Base-by-base conservation (phyloP, 257 asterid species). In the Ballota nigra region DNA sequence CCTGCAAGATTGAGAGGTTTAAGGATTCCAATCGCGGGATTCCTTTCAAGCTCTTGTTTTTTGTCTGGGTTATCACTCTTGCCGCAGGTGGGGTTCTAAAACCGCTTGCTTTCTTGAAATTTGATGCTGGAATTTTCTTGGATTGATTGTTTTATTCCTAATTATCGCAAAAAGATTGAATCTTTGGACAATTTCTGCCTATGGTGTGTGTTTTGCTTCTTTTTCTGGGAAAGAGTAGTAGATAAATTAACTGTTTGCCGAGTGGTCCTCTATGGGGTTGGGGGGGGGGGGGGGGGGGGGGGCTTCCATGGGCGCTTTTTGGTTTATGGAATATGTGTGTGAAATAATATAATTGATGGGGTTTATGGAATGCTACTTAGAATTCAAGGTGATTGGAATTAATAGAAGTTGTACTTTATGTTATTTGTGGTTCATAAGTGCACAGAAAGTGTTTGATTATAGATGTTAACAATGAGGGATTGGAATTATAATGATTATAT, bases 1-100 rank as follows among this genome's bases (percentile, higher is more conserved):
- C 89, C 16, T 88, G 96, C 76, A 63, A 73, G 59, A 63, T 86
- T 43, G 87, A 86, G 28, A 66, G 34, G 18, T 24, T 70, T 13
- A 86, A 85, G 59, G 63, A 73, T 20, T 72, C 81, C 4, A 55
- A 66, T 18, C 12, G 15, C 12, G 75, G 89, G 55, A 57, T 83
- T 51, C 96, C 90, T 9, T 18, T 76, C 41, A 88, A 81, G 82
- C 85, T 77, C 43, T 61, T 86, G 34, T 41, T 78, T 62, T 76
- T 71, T 51, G 78, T 88, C 40, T 81, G 87, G 77, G 23, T 83
- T 36, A 71, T 88, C 63, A 84, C 92, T 47, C 87, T 88, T 12
- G 77, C 79, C 10, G 92, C 88, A 47, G 95, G 91, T 81, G 40
- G 40, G 47, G 2, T 29, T 60, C 58, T 22, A 12, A 4, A 58